Conservation (phyloP, 1,139 yeast species). For the Taphrina sp. region DNA sequence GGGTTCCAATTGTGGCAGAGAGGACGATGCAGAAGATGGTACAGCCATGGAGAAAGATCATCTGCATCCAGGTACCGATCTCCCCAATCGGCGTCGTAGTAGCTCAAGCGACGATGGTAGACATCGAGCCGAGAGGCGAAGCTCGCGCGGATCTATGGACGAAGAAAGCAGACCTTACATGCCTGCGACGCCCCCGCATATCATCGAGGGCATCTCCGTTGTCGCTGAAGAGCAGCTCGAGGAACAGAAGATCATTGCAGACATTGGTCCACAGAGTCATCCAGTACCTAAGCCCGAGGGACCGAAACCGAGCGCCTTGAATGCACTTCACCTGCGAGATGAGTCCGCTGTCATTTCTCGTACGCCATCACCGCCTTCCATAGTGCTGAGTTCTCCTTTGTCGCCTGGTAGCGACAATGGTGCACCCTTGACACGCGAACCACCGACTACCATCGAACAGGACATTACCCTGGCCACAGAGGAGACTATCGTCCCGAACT, state of each 20-base stretch:
- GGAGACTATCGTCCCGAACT: background rate
- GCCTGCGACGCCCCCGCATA: conserved; percentile 18
- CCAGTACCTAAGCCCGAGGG: conserved; percentile 23
- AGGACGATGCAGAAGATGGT: conserved; percentile 9
- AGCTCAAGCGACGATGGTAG: conserved; percentile 15
- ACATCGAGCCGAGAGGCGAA: conserved; percentile 9
- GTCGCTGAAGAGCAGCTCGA: conserved; percentile 14
- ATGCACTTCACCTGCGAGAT: background rate
- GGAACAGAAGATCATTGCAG: conserved; percentile 28
- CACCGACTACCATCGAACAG: conserved; percentile 4
- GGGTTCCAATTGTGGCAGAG: background rate
- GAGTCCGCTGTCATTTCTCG: conserved; percentile 10
- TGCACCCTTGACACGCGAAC: background rate
- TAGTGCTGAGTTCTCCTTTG: background rate
- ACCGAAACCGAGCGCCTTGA: background rate
- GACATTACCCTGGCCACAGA: background rate
- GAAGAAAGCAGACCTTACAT: conserved; percentile 24
- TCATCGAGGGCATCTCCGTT: conserved; percentile 18
- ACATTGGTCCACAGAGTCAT: conserved; percentile 25
- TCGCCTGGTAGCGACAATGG: background rate
- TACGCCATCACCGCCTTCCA: conserved; percentile 10
- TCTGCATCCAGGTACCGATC: background rate
- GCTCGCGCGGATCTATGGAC: conserved; percentile 26
- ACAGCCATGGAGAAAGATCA: conserved; percentile 8
- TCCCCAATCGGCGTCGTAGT: background rate